Evolutionary conservation across 2,329 filamentous ascomycete genomes (phyloP).

Genomic region (Epicoccum nigrum): DNA sequence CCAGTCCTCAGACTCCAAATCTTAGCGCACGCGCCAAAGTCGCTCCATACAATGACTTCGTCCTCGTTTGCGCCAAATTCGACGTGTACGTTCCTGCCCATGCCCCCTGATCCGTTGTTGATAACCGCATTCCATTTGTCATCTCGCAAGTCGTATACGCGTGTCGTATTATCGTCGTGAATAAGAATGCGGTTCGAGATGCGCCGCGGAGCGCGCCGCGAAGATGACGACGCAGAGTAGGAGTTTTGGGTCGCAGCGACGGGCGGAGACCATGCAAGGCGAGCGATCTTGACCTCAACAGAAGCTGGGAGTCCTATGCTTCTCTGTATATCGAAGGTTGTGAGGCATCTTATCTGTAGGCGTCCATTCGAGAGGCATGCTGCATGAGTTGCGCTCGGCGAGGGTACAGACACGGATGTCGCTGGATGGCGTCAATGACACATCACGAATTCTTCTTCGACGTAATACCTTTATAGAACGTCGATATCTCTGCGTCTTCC

Average conservation of each 20-base stretch:
- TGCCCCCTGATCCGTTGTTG: slow-evolving; percentile 56
- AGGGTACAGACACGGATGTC: slow-evolving; percentile 44
- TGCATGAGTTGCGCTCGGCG: slow-evolving; percentile 47
- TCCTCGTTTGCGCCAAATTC: slow-evolving; percentile 52
- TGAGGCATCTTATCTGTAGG: slow-evolving; percentile 49
- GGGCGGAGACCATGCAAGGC: slow-evolving; percentile 48
- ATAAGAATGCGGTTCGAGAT: slow-evolving; percentile 50
- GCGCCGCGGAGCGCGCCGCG: slow-evolving; percentile 22
- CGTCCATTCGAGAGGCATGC: slow-evolving; percentile 47
- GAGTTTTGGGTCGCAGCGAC: slow-evolving; percentile 3
- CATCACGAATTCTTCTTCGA: too few relatives aligned
- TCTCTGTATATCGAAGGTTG: slow-evolving; percentile 44
- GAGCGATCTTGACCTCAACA: slow-evolving; percentile 36
- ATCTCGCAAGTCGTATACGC: slow-evolving; percentile 52
- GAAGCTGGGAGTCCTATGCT: slow-evolving; percentile 43
- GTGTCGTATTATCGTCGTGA: slow-evolving; percentile 47
- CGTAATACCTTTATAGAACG: too few relatives aligned
- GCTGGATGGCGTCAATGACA: slow-evolving; percentile 28
- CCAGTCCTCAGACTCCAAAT: slow-evolving; percentile 55
- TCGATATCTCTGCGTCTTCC: slow-evolving; percentile 30
- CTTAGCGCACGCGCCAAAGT: slow-evolving; percentile 49
- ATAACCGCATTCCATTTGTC: slow-evolving; percentile 52
- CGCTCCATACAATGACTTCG: slow-evolving; percentile 52
- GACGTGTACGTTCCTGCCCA: slow-evolving; percentile 54
- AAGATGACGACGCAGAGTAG: slow-evolving; percentile 25